phyloP scores from a whole-genome alignment of 805 yeast species.

The Candida namnaoensis region DNA sequence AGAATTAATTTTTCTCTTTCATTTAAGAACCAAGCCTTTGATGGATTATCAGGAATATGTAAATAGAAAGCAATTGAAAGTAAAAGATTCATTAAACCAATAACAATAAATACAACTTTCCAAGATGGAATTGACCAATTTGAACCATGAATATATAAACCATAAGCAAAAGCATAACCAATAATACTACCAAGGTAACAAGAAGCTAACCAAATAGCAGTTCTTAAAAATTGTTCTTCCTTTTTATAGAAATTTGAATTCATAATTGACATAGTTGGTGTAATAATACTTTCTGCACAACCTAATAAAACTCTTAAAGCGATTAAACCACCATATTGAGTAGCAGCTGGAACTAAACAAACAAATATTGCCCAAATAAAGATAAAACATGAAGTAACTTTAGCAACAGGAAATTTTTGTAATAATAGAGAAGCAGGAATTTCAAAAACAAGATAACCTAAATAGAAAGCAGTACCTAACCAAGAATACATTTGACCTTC shows the following conservation, averaged over 20 bases:
- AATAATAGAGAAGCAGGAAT: slow-evolving; percentile 32
- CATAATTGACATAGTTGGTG: slow-evolving; percentile 35
- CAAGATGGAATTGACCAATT: slow-evolving; percentile 28
- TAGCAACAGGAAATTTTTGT: slow-evolving; percentile 33
- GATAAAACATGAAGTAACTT: slow-evolving; percentile 23
- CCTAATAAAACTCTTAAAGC: slow-evolving; percentile 32
- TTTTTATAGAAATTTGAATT: slow-evolving; percentile 40
- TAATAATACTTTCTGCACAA: slow-evolving; percentile 29
- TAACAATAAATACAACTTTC: slow-evolving; percentile 41
- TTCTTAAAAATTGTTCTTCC: slow-evolving; percentile 25
- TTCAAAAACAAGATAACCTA: slow-evolving; percentile 38
- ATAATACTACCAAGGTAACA: slow-evolving; percentile 34
- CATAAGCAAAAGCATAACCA: slow-evolving; percentile 44
- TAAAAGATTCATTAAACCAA: slow-evolving; percentile 41
- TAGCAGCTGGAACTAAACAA: slow-evolving; percentile 19
- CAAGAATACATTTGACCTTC: slow-evolving; percentile 30
- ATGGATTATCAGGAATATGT: slow-evolving; percentile 39
- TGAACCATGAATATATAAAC: slow-evolving; percentile 24
- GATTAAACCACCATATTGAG: slow-evolving; percentile 32
- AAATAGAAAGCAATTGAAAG: slow-evolving; percentile 30
- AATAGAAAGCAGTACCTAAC: slow-evolving; percentile 35
- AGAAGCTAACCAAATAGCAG: slow-evolving; percentile 31
- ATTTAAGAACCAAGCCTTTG: slow-evolving; percentile 25
- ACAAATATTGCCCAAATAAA: slow-evolving; percentile 30
- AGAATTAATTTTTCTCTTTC: slow-evolving; percentile 28